phyloP scores from a whole-genome alignment of 371 early-diverging fungal species.

The Mucor circinelloides region DNA sequence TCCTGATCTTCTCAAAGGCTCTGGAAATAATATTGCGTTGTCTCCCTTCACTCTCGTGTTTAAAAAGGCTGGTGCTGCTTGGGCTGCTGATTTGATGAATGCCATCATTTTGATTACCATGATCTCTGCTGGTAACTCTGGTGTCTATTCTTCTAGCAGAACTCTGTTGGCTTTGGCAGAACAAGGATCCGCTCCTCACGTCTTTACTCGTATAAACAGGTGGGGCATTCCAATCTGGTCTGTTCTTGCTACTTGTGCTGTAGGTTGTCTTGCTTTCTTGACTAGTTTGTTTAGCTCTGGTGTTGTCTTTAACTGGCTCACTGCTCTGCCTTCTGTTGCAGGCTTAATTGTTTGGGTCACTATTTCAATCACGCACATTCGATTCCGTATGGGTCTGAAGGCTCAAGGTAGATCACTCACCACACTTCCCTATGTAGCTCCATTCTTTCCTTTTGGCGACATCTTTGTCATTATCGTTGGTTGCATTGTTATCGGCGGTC shows the following conservation, averaged over 20 bases:
- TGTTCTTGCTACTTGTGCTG: conserved; percentile 50
- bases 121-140: conserved; percentile 75
- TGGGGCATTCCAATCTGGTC: conserved; percentile 66
- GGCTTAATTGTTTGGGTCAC: conserved; percentile 82
- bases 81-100: conserved; percentile 76
- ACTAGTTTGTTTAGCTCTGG: conserved; percentile 55
- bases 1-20: conserved; percentile 43
- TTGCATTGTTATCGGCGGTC: conserved; percentile 62
- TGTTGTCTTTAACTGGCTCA: conserved; percentile 70
- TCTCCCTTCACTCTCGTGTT: conserved; percentile 76
- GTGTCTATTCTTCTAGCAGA: conserved; percentile 70
- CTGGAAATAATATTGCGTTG: conserved; percentile 32
- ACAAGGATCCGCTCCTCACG: conserved; percentile 64
- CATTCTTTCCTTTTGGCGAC: conserved; percentile 72
- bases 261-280: conserved; percentile 60
- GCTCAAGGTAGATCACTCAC: conserved; percentile 66
- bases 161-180: conserved; percentile 68
- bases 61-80: conserved; percentile 59
- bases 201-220: conserved; percentile 52
- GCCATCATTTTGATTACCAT: conserved; percentile 71
- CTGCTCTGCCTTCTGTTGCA: conserved; percentile 69
- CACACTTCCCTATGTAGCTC: conserved; percentile 71
- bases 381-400: conserved; percentile 76
- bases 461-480: conserved; percentile 62
- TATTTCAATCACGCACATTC: conserved; percentile 73